phyloP scores from a whole-genome alignment of 2,329 filamentous ascomycete species.

The Ophiocordyceps camponoti-leonardi region DNA sequence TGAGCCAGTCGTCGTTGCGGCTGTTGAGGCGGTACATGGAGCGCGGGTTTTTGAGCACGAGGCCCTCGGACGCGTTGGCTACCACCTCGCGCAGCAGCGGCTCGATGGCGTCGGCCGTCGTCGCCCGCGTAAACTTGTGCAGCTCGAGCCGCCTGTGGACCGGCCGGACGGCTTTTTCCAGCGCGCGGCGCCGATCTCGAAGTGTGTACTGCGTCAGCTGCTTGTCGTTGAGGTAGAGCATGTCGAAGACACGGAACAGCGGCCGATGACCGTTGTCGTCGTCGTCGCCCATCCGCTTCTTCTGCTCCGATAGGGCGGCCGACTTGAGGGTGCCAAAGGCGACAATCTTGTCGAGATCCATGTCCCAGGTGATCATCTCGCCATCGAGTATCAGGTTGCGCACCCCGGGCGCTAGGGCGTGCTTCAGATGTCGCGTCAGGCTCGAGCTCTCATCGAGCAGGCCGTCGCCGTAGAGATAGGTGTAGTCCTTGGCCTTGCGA shows the following conservation, averaged over 20 bases:
- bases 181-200: conserved; percentile 58
- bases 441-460: conserved; percentile 59
- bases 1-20: conserved; percentile 92
- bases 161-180: conserved; percentile 52
- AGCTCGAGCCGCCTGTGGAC: conserved; percentile 69
- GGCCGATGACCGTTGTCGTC: conserved; percentile 40
- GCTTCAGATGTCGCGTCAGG: conserved; percentile 61
- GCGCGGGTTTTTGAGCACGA: conserved; percentile 85
- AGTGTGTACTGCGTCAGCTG: conserved; percentile 70
- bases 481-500: conserved; percentile 89
- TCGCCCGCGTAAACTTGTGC: conserved; percentile 53
- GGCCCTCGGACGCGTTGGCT: conserved; percentile 70
- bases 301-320: conserved; percentile 64
- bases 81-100: conserved; percentile 65
- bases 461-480: conserved; percentile 73
- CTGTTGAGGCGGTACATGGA: conserved; percentile 77
- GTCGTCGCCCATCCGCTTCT: conserved; percentile 38
- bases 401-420: conserved; percentile 62
- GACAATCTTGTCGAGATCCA: conserved; percentile 65
- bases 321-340: conserved; percentile 89
- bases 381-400: conserved; percentile 84
- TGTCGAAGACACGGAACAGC: conserved; percentile 76
- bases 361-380: conserved; percentile 98
- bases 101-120: conserved; percentile 56
- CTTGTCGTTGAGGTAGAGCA: conserved; percentile 70